Base-by-base conservation (phyloP, 1,139 yeast genomes). In the Saccharomycopsis crataegensis region DNA sequence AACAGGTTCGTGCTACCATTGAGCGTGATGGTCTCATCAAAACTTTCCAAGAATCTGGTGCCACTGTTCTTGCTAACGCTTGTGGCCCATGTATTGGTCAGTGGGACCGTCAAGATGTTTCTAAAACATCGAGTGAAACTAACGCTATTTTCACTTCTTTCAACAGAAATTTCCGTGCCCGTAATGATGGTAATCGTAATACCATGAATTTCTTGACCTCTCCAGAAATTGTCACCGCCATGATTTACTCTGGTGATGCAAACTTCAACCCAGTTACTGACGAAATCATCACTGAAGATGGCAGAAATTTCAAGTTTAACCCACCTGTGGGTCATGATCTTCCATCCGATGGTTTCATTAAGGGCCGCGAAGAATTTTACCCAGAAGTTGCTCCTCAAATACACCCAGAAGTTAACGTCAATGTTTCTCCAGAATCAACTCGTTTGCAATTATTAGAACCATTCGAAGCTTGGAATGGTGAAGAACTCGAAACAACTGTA, bases 81-180 rank as follows among this genome's bases (percentile, higher is more conserved):
- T 93, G 99, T 76, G 99, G 99, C 57, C 99, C 98, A 60, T 93
- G 99, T 76, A 93, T 93, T 65, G 99, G 99, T 52, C 98, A 93
- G 75, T 93, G 99, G 99, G 96, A 90, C 68, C 83, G 99, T 72
- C 71, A 67, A 53, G 76, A 75, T 59, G 77, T 84, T 51, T 76
- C 84, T 52, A 84, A 85, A 68, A 79, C 78, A 53, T 80, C 86
- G 8, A 76, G 81, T 51, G 83, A 79, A 56, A 70, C 70, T 52
- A 91, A 91, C 66, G 89, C 97, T 53, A 93, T 93, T 58, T 86
- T 93, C 74, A 88, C 98, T 31, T 88, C 96, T 12, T 93, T 90
- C 77, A 93, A 93, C 77, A 83, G 99, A 76, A 93, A 93, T 71
- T 93, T 93, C 77, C 80, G 91, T 67, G 96, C 98, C 43, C 84